Evolutionary conservation across 164 flowering plant species (phyloP).

Genomic region (Umbilicus rupestris): DNA sequence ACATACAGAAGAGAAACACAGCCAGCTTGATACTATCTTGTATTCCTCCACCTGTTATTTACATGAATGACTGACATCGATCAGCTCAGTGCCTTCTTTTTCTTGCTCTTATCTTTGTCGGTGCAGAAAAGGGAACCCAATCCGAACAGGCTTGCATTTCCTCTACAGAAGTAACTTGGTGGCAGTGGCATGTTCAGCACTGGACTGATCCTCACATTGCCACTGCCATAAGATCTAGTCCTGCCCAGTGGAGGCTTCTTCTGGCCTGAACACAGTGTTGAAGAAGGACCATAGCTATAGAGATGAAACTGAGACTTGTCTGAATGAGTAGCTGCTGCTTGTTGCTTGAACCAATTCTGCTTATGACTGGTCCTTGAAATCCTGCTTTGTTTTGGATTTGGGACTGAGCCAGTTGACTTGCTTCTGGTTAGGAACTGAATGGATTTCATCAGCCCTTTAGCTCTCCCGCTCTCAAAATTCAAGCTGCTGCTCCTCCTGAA

Average conservation of each 20-base stretch:
- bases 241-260: slow-evolving; percentile 36
- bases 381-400: slow-evolving; percentile 26
- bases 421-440: slow-evolving; percentile 52
- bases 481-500: slow-evolving; percentile 66
- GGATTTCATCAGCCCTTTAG: slow-evolving; percentile 33
- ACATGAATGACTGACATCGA: background rate
- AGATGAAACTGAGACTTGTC: slow-evolving; percentile 11
- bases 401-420: slow-evolving; percentile 74
- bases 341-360: slow-evolving; percentile 17
- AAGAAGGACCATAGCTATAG: background rate
- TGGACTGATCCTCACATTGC: slow-evolving; percentile 46
- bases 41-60: slow-evolving; percentile 9
- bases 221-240: slow-evolving; percentile 37
- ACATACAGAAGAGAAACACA: slow-evolving; percentile 5
- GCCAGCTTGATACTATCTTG: slow-evolving; percentile 1
- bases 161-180: slow-evolving; percentile 49
- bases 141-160: slow-evolving; percentile 46
- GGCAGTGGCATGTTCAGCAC: slow-evolving; percentile 53
- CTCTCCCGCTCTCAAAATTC: slow-evolving; percentile 29
- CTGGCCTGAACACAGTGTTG: slow-evolving; percentile 10
- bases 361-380: slow-evolving; percentile 27
- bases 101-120: slow-evolving; percentile 43
- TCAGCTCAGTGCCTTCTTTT: slow-evolving; percentile 31
- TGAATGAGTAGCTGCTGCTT: slow-evolving; percentile 20
- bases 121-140: slow-evolving; percentile 58